Base-by-base conservation (phyloP, 78 protist species). In the Blattamonas nauphoetae region DNA sequence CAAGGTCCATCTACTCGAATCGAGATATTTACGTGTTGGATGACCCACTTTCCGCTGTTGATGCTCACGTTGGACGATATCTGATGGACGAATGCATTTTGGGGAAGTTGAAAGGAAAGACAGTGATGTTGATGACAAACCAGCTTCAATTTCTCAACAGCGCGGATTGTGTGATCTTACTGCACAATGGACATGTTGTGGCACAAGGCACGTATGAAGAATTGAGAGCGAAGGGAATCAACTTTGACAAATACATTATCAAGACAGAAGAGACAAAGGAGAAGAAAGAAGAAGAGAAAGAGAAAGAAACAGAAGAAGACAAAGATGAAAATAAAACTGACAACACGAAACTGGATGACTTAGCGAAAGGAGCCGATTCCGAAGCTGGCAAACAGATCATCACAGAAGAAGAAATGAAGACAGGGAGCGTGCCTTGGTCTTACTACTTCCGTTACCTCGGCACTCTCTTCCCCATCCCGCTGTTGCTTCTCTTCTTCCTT, bases 151-250 rank as follows among this genome's bases (percentile, higher is more conserved):
- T 77, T 88, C 84, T 91, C 1, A 85, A 88, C 5, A 42, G 0
- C 2, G 80, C 92, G 45, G 90, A 92, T 84, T 86, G 55, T 35
- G 85, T 94, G n/a, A 46, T 91, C 32, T 84, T 92, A 0, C 1
- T 92, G 38, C 38, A 85, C 42, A 33, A 84, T 21, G 86, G 86
- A 5, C 6, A 4, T 29, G 42, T 84, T 45, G 78, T 5, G 32
- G 86, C 55, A 5, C 6, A 46, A 71, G 86, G 86, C 11, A 5
- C 5, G 33, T 79, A 6, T 11, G 88, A 71, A 63, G 64, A 1
- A 42, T 0, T 38, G 36, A 34, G 45, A n/a, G 44, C 41, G 45
- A 32, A 6, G 35, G 43, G 78, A 32, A 3, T 85, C 42, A 41
- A 45, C 34, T n/a, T n/a, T 35, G 3, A 34, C 34, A 1, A 2